Base-by-base conservation (phyloP, 441 rosid genomes). In the Erodium texanum region DNA sequence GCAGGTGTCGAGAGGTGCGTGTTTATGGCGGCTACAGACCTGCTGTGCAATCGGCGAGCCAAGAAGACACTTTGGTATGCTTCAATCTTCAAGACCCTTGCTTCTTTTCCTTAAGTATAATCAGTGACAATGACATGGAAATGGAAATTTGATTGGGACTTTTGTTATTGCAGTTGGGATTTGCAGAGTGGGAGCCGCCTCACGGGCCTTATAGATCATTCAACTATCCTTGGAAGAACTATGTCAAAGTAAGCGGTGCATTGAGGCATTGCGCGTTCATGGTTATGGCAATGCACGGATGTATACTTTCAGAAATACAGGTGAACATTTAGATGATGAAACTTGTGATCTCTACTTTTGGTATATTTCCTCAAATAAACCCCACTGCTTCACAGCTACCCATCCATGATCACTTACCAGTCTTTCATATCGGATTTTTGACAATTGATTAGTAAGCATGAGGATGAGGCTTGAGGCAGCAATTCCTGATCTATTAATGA, bases 251-350 rank as follows among this genome's bases (percentile, higher is more conserved):
- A 68, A 77, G 92, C 3, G 89, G 89, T 18, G 85, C 92, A 29
- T 19, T 88, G 76, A 88, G 92, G 75, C 89, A 88, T 82, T 88
- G 92, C 68, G 88, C 94, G n/a, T 86, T 88, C 72, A 80, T 78
- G 89, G 88, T 86, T 65, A 88, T 88, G 94, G 89, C 92, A 2
- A 76, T 88, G 81, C 94, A 88, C 29, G 94, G 91, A 15, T 85
- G 92, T 79, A 85, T 86, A 45, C 89, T 88, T 70, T 81, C 91
- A 0, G 89, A 85, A 78, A 88, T 88, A 66, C 94, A 88, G 89
- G 93, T 87, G 66, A 65, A 36, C 6, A 36, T 36, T 36, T 36
- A 36, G 43, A 36, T 36, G 2, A 27, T 1, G 36, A 32, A 6
- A 32, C 36, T 2, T 32, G 36, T 2, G 36, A 32, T 32, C 36